These are phyloP conservation scores for Magnusiomyces fungicola DNA, from an alignment of 1,139 yeast genomes.

Conservation along the genomic window DNA sequence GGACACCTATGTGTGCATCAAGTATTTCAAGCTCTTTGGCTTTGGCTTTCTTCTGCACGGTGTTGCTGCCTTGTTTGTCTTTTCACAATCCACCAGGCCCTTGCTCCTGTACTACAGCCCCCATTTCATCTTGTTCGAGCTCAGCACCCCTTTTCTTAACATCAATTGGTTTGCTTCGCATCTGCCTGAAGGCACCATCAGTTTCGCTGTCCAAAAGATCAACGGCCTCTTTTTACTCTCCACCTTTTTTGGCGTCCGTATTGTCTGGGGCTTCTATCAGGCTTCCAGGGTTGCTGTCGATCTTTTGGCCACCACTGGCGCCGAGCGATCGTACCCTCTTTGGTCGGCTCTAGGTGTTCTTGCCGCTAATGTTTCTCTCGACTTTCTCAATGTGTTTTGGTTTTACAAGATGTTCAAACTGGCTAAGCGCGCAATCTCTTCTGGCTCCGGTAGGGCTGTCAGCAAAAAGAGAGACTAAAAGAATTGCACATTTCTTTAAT, in stretches of 20 bases:
- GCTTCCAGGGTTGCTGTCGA: constrained; percentile 41
- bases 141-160: constrained; percentile 89
- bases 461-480: too few species aligned
- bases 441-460: constrained; percentile 4
- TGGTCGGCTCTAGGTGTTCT: constrained; percentile 47
- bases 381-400: constrained; percentile 53
- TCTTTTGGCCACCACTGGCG: constrained; percentile 15
- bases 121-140: constrained; percentile 75
- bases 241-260: constrained; percentile 70
- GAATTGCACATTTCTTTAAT: too few species aligned
- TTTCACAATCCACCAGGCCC: constrained; percentile 56
- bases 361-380: constrained; percentile 55
- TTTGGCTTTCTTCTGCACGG: constrained; percentile 83
- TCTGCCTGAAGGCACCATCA: constrained; percentile 50
- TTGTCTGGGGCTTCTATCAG: constrained; percentile 84
- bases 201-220: constrained; percentile 45
- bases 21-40: constrained; percentile 63
- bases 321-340: constrained; percentile 34
- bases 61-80: constrained; percentile 69
- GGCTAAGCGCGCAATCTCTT: constrained; percentile 13
- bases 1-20: constrained; percentile 67
- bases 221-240: constrained; percentile 67
- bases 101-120: constrained; percentile 82
- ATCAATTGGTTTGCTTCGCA: constrained; percentile 84
- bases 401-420: constrained; percentile 66